A percentile compares a stretch with the other conserved stretches of the same genome.
Evolutionary conservation across 2,329 filamentous ascomycete species (phyloP).

Genomic region (Hymenoscyphus fraxineus): DNA sequence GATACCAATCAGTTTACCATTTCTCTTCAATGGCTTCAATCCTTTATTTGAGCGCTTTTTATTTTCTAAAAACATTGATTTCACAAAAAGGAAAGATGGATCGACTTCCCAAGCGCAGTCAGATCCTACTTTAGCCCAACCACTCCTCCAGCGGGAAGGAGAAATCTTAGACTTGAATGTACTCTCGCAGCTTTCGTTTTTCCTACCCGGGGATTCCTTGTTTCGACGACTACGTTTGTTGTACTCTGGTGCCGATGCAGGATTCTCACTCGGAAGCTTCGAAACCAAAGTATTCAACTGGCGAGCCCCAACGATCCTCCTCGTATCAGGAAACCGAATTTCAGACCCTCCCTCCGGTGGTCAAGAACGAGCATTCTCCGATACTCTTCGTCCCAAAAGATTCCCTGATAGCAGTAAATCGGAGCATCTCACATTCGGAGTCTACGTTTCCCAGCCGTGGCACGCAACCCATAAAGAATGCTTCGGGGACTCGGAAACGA

Average conservation of each 20-base stretch:
- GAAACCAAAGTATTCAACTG: constrained; percentile 74
- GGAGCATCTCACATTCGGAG: constrained; percentile 60
- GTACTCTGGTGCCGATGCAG: constrained; percentile 66
- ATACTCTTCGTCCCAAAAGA: constrained; percentile 60
- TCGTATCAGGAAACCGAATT: constrained; percentile 64
- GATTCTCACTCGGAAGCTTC: constrained; percentile 75
- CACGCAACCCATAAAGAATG: constrained; percentile 63
- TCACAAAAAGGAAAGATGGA: constrained; percentile 41
- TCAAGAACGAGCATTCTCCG: constrained; percentile 53
- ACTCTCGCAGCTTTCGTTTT: constrained; percentile 69
- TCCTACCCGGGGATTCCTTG: constrained; percentile 60
- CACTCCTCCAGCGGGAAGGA: constrained; percentile 50
- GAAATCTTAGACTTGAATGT: constrained; percentile 63
- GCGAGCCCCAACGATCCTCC: constrained; percentile 68
- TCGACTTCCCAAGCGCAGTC: constrained; percentile 17
- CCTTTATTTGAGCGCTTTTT: constrained; percentile 72
- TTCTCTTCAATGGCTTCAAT: constrained; percentile 64
- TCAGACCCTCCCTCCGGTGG: constrained; percentile 45
- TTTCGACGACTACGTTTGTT: constrained; percentile 64
- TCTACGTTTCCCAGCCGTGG: constrained; percentile 66
- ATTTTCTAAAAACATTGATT: constrained; percentile 68
- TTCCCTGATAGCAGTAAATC: constrained; percentile 50
- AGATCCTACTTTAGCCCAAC: constrained; percentile 26
- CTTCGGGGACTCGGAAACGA: constrained; percentile 60
- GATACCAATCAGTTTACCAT: constrained; percentile 58